Conservation (phyloP, 768 basidiomycete genomes). For the Rhizopogon sp. region DNA sequence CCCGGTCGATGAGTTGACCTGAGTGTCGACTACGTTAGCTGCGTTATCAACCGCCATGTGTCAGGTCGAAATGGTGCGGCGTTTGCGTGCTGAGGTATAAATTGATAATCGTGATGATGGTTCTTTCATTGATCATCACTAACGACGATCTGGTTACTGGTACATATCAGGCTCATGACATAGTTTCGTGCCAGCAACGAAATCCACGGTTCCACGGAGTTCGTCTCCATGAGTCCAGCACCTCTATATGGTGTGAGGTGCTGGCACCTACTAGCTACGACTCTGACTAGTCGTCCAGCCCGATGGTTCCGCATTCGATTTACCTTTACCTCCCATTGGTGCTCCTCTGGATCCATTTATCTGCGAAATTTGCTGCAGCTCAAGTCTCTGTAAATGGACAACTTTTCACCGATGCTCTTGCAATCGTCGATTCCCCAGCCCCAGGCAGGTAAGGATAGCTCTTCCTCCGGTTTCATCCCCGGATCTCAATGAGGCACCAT, state of each 20-base stretch:
- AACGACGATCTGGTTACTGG: too few relatives aligned
- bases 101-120: too few relatives aligned
- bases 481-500: neutral
- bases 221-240: too few relatives aligned
- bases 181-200: too few relatives aligned
- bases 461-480: neutral
- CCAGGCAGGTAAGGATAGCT: conserved; percentile 24
- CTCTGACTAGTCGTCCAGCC: too few relatives aligned
- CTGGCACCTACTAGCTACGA: too few relatives aligned
- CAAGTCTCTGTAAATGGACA: conserved; percentile 27
- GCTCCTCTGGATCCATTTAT: neutral
- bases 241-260: too few relatives aligned
- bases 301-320: neutral
- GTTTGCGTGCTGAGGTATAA: neutral
- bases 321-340: neutral
- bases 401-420: conserved; percentile 29
- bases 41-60: conserved; percentile 2
- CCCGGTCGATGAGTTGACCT: neutral
- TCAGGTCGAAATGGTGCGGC: neutral
- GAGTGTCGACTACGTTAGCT: neutral
- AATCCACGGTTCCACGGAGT: too few relatives aligned
- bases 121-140: too few relatives aligned
- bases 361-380: conserved; percentile 8
- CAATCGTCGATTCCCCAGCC: conserved; percentile 31
- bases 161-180: too few relatives aligned